Conservation (phyloP, 2,329 filamentous ascomycete genomes). For the Ophiocordyceps camponoti-saundersi region DNA sequence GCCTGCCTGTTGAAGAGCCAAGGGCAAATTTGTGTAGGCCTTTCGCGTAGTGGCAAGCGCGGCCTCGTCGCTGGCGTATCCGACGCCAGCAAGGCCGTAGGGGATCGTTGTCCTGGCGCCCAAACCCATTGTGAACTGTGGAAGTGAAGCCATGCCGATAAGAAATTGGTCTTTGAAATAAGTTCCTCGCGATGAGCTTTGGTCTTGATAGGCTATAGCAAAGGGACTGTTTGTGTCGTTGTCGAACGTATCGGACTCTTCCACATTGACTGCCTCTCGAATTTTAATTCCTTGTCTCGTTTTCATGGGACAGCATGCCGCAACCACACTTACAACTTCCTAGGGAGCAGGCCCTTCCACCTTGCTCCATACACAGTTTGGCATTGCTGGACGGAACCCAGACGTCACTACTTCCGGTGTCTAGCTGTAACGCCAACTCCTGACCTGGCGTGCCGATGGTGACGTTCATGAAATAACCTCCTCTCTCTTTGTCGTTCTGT, state of each 20-base stretch:
- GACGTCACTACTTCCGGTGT: conserved; percentile 49
- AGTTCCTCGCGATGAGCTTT: conserved; percentile 36
- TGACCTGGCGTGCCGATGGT: conserved; percentile 40
- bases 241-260: conserved; percentile 27
- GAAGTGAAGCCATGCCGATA: conserved; percentile 33
- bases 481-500: conserved; percentile 23
- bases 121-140: conserved; percentile 41
- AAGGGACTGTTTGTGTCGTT: conserved; percentile 27
- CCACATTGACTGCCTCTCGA: conserved; percentile 22
- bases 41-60: conserved; percentile 8
- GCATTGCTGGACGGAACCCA: conserved; percentile 33
- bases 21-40: conserved; percentile 42
- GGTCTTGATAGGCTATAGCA: conserved; percentile 44
- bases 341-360: conserved; percentile 17
- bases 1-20: conserved; percentile 44
- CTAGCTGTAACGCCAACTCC: conserved; percentile 38
- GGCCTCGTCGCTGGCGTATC: conserved; percentile 39
- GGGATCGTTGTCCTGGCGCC: conserved; percentile 34
- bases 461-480: conserved; percentile 39
- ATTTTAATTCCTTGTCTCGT: conserved; percentile 6
- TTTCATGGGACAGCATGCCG: neutral
- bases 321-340: conserved; percentile 26
- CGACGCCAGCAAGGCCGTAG: conserved; percentile 43
- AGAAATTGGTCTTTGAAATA: conserved; percentile 41
- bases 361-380: conserved; percentile 18